These are phyloP conservation scores for Lenwebbia sp. DNA, from an alignment of 345 rosid species.

Conservation along the genomic window DNA sequence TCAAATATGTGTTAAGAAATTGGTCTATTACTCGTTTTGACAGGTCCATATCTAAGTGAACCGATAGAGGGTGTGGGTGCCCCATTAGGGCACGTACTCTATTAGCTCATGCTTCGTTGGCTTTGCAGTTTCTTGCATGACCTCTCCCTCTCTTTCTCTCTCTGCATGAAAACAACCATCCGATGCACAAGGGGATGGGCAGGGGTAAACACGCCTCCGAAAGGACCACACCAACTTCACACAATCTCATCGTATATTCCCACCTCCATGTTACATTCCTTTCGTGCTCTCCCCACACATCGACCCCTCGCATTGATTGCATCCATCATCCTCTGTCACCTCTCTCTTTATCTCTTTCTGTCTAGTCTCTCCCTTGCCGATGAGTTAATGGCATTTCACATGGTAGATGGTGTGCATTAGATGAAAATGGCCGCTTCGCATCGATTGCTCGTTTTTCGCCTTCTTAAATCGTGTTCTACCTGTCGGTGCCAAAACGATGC, in stretches of 20 bases:
- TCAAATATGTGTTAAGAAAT: no score
- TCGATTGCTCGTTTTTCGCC: background rate
- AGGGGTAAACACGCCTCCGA: background rate
- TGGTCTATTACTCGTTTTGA: no score
- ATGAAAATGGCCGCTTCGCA: background rate
- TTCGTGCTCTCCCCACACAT: conserved; percentile 9
- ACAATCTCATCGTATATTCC: background rate
- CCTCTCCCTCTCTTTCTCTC: background rate
- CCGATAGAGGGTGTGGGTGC: background rate
- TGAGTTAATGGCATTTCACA: background rate
- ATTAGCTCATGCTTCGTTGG: conserved; percentile 18
- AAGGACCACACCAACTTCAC: background rate
- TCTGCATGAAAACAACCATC: background rate
- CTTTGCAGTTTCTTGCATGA: background rate
- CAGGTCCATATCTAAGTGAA: background rate
- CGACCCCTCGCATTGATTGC: background rate
- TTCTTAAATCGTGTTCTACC: background rate
- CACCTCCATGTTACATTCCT: conserved; percentile 15
- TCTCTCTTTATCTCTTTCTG: background rate
- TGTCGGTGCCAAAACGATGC: background rate
- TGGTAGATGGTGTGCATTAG: background rate
- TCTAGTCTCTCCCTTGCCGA: background rate
- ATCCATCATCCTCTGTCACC: background rate
- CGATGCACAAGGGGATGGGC: background rate
- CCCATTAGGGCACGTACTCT: background rate